Evolutionary conservation across 768 basidiomycete genomes (phyloP), one percentile per base, ranked within the genome.

Genomic region (Rhodotorula kratochvilovae): DNA sequence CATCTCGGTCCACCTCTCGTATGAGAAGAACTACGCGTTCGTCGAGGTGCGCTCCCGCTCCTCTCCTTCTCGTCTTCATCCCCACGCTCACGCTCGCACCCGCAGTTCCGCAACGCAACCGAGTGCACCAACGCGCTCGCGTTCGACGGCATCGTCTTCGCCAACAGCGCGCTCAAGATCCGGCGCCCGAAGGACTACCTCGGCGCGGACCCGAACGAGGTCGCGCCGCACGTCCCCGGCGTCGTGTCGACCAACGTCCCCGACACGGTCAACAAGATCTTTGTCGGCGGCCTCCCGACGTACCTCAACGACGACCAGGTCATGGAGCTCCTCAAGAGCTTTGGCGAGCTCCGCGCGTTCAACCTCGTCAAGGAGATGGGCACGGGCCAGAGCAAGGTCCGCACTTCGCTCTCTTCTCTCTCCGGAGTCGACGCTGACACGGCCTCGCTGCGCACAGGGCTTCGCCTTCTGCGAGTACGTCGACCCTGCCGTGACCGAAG

Each of bases 401-500:
- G 82, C 42, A 19, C 50, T 48, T 33, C 29, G 31, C 11, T 62
- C 56, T 54, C 36, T 33, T 11, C 15, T 13, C 39, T 27, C 29
- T 54, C 42, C 21, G 25, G 55, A 55, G 31, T 25, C 17, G 29
- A 17, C 50, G 36, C 53, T 60, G 19, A 23, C 25, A 17, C n/a
- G 10, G 29, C 3, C 31, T n/a, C 57, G 21, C 27, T 39, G 23
- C 56, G 12, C 46, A 7, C 77, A 97, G 95, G 96, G 96, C 77
- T 99, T 96, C 81, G 96, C 96, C 6, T 98, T 99, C 85, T 95
- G 93, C 83, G 96, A 99, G 85, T 99, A 98, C 81, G 88, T 90
- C 71, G 96, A 99, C 79, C 82, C 87, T 25, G 81, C 80, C 61
- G 88, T 93, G 67, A 99, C 96, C 70, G 96, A 98, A 76, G 87